Base-by-base conservation (phyloP, 1,284 basidiomycete species). In the Kalmanozyma brasiliensis region DNA sequence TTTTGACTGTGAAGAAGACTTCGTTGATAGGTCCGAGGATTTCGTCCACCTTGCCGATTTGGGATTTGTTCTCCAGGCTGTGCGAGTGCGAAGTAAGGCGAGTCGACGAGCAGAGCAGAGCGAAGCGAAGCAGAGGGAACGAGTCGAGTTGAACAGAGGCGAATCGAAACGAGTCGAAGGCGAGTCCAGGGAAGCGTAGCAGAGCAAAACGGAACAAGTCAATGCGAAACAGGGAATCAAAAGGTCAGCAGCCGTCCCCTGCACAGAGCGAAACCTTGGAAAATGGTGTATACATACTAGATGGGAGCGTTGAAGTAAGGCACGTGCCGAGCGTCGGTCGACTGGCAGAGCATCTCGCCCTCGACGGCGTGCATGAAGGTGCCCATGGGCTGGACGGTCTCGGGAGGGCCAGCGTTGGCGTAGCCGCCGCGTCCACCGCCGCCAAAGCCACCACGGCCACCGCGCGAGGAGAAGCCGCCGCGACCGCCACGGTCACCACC, bases 251-350 rank as follows among this genome's bases (percentile, higher is more conserved):
- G n/a, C n/a, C n/a, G n/a, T n/a, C n/a, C n/a, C n/a, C n/a, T n/a
- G n/a, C n/a, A n/a, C n/a, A n/a, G n/a, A n/a, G n/a, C n/a, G n/a
- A n/a, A n/a, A n/a, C n/a, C n/a, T n/a, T n/a, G n/a, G n/a, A n/a
- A n/a, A n/a, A n/a, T n/a, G n/a, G n/a, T n/a, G n/a, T n/a, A n/a
- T n/a, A n/a, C n/a, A n/a, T 65, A 80, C 75, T 97, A 99, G 82
- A 99, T 96, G 51, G 96, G 95, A 0, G 96, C 95, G 83, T 99
- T 99, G 87, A 99, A 99, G 85, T 96, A 96, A 0, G 96, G 96
- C 14, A 99, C 84, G 76, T 84, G 76, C 58, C 76, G 61, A 9
- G 65, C 85, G 82, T 93, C 88, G 33, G 89, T 85, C 11, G 93
- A 93, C 10, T 89, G 86, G 84, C 96, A 99, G 55, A 98, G 86